These are phyloP conservation scores for Exophiala sp. DNA, from an alignment of 2,329 filamentous ascomycete species.

Conservation along the genomic window DNA sequence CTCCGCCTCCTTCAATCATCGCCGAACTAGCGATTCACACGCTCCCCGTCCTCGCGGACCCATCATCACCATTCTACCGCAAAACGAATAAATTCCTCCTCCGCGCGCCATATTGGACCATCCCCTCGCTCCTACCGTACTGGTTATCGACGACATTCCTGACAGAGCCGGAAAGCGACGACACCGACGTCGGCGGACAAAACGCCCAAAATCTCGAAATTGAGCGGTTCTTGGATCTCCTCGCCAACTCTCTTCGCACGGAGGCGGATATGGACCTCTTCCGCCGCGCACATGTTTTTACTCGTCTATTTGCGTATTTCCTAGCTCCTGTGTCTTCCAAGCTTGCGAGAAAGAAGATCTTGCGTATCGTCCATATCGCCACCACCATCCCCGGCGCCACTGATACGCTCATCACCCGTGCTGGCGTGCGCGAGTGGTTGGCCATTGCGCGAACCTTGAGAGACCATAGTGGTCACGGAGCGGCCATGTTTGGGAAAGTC, in stretches of 20 bases:
- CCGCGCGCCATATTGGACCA: conserved; percentile 67
- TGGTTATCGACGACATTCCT: conserved; percentile 66
- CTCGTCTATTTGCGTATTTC: conserved; percentile 66
- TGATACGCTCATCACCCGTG: conserved; percentile 66
- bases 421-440: conserved; percentile 65
- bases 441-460: conserved; percentile 8
- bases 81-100: conserved; percentile 83
- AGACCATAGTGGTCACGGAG: conserved; percentile 16
- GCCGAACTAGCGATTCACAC: conserved; percentile 66
- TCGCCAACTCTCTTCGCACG: conserved; percentile 18
- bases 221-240: conserved; percentile 43
- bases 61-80: conserved; percentile 73
- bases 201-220: conserved; percentile 36
- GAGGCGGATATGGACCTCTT: conserved; percentile 44
- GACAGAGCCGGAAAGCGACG: conserved; percentile 66
- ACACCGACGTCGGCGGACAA: conserved; percentile 38
- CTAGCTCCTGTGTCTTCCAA: conserved; percentile 59
- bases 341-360: conserved; percentile 57
- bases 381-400: conserved; percentile 66
- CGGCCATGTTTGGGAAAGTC: conserved; percentile 3
- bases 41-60: conserved; percentile 65
- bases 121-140: conserved; percentile 50
- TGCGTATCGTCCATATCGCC: conserved; percentile 58
- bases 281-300: conserved; percentile 60
- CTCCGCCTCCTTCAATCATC: conserved; percentile 64